phyloP scores from a whole-genome alignment of 257 asterid species.

The Hygrophila difformis region DNA sequence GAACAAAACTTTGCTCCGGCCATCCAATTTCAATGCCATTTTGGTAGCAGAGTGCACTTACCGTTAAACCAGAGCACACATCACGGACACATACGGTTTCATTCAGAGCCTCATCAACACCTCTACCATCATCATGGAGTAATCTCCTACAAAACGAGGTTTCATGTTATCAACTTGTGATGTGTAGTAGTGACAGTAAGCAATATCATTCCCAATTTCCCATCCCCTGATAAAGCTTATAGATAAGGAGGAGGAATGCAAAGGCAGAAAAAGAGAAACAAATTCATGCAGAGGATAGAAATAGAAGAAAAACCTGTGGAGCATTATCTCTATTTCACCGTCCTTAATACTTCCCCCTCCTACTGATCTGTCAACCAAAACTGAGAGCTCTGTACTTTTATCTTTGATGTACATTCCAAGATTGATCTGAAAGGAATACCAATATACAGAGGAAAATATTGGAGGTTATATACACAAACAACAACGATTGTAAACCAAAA shows the following conservation, averaged over 20 bases:
- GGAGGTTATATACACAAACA: background rate
- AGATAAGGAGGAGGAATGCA: background rate
- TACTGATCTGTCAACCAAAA: conserved; percentile 90
- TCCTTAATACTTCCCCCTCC: conserved; percentile 88
- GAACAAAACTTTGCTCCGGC: no score
- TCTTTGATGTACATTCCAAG: conserved; percentile 88
- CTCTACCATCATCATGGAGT: conserved; percentile 77
- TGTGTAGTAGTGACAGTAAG: no score
- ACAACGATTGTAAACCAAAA: no score
- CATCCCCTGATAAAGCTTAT: background rate
- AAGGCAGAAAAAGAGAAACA: background rate
- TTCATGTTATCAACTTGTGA: no score
- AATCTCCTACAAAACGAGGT: conserved; percentile 87
- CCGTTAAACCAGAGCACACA: conserved; percentile 68
- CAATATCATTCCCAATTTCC: no score
- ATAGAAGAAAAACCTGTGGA: conserved; percentile 52
- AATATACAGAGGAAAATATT: background rate
- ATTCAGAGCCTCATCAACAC: conserved; percentile 85
- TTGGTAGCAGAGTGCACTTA: conserved; percentile 27
- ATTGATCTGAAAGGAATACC: conserved; percentile 53
- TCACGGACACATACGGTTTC: conserved; percentile 61
- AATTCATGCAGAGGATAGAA: conserved; percentile 4
- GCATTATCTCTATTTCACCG: conserved; percentile 90
- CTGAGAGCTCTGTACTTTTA: conserved; percentile 57
- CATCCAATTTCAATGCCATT: background rate